phyloP scores from a whole-genome alignment of 2,329 filamentous ascomycete species.

The Stemphylium beticola region DNA sequence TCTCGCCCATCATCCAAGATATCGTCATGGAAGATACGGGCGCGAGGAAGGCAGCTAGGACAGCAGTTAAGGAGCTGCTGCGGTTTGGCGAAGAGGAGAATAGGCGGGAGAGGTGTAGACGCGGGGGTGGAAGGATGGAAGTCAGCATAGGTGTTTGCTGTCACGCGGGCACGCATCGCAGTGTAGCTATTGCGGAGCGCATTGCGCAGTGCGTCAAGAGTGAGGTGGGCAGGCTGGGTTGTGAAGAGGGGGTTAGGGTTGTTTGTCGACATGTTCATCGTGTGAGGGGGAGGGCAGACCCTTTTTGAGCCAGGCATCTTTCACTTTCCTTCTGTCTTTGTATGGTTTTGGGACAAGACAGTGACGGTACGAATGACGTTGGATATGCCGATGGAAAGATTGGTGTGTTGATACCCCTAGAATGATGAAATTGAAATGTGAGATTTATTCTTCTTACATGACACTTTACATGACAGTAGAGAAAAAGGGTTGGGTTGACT shows the following conservation, averaged over 20 bases:
- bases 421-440: slow-evolving; percentile 10
- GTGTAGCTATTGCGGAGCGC: slow-evolving; percentile 38
- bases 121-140: slow-evolving; percentile 11
- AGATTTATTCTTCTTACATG: slow-evolving; percentile 33
- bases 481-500: neutral
- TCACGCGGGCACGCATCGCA: slow-evolving; percentile 39
- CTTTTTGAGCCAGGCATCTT: slow-evolving; percentile 15
- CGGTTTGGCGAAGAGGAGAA: slow-evolving; percentile 6
- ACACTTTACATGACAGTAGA: neutral
- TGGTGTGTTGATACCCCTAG: slow-evolving; percentile 7
- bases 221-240: slow-evolving; percentile 18
- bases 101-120: neutral
- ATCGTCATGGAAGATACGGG: slow-evolving; percentile 24
- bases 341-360: no score
- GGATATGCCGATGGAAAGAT: neutral
- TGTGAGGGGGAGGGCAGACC: slow-evolving; percentile 26
- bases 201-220: slow-evolving; percentile 29
- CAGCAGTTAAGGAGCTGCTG: slow-evolving; percentile 21
- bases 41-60: slow-evolving; percentile 19
- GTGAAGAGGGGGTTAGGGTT: slow-evolving; percentile 25
- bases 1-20: slow-evolving; percentile 28
- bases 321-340: neutral
- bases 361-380: neutral
- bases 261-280: slow-evolving; percentile 40
- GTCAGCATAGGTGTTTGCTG: slow-evolving; percentile 33